These are phyloP conservation scores for Tripterygium wilfordii DNA, from an alignment of 177 flowering plant genomes.

Conservation along the genomic window DNA sequence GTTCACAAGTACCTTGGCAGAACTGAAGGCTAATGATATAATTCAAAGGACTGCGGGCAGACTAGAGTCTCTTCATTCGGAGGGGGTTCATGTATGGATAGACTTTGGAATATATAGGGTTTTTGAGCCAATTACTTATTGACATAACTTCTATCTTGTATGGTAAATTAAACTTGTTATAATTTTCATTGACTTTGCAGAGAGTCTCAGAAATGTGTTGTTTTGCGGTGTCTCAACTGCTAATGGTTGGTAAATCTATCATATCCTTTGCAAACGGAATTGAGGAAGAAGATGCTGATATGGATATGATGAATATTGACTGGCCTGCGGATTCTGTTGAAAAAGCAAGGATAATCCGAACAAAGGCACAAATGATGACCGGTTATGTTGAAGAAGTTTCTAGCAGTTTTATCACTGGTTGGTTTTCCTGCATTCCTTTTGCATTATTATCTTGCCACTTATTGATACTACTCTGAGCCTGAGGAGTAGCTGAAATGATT, in stretches of 20 bases:
- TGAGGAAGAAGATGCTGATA: conserved; percentile 45
- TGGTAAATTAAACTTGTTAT: not conserved
- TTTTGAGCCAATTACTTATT: not conserved
- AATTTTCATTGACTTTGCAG: conserved; percentile 35
- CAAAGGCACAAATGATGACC: conserved; percentile 65
- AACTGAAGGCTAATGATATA: conserved; percentile 65
- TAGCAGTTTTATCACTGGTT: conserved; percentile 87
- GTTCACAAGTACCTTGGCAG: conserved; percentile 70
- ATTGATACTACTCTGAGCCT: not conserved
- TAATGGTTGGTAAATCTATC: conserved; percentile 77
- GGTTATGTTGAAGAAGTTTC: conserved; percentile 75
- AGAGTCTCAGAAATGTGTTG: conserved; percentile 94
- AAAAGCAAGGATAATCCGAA: conserved; percentile 74
- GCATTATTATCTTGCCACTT: not conserved
- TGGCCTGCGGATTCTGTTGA: conserved; percentile 94
- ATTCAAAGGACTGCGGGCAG: conserved; percentile 79
- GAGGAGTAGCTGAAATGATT: too few species aligned
- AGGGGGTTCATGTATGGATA: conserved; percentile 82
- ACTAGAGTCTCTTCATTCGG: conserved; percentile 84
- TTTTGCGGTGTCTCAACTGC: conserved; percentile 69
- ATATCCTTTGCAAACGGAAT: conserved; percentile 56
- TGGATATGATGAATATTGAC: conserved; percentile 40
- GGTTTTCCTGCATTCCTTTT: not conserved
- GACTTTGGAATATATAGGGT: not conserved
- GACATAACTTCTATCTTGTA: not conserved